These are phyloP conservation scores for Wallacemonas sp. DNA, from an alignment of 208 protist genomes.

Conservation along the genomic window DNA sequence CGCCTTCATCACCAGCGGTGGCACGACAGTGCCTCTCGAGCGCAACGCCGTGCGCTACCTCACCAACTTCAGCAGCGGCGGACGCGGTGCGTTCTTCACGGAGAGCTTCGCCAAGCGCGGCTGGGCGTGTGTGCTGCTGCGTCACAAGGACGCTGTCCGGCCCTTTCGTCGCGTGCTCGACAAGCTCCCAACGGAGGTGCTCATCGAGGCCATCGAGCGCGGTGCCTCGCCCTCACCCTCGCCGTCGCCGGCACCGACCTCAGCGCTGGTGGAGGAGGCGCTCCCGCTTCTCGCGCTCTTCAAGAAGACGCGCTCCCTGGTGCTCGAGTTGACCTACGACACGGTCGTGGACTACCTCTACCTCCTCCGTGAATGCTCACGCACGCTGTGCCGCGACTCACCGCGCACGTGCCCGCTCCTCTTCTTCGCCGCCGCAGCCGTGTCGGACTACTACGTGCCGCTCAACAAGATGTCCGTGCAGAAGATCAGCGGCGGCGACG, in stretches of 20 bases:
- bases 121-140: slow-evolving; percentile 78
- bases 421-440: slow-evolving; percentile 77
- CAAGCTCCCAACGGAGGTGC: slow-evolving; percentile 37
- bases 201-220: slow-evolving; percentile 34
- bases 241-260: not conserved
- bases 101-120: slow-evolving; percentile 58
- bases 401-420: slow-evolving; percentile 38
- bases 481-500: slow-evolving; percentile 83
- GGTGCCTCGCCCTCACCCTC: not conserved
- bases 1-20: slow-evolving; percentile 79
- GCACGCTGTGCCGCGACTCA: slow-evolving; percentile 33
- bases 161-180: slow-evolving; percentile 68
- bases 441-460: slow-evolving; percentile 87
- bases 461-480: slow-evolving; percentile 41
- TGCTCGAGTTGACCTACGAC: slow-evolving; percentile 67
- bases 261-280: slow-evolving; percentile 15
- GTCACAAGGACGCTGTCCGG: slow-evolving; percentile 44
- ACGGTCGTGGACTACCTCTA: slow-evolving; percentile 84
- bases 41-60: slow-evolving; percentile 84
- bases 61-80: slow-evolving; percentile 85
- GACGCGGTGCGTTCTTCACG: slow-evolving; percentile 67
- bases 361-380: slow-evolving; percentile 49
- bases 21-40: slow-evolving; percentile 79
- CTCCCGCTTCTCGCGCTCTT: slow-evolving; percentile 29
- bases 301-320: slow-evolving; percentile 28